phyloP scores from a whole-genome alignment of 202 grass and related monocot genomes.

The Saccharum hybrid region DNA sequence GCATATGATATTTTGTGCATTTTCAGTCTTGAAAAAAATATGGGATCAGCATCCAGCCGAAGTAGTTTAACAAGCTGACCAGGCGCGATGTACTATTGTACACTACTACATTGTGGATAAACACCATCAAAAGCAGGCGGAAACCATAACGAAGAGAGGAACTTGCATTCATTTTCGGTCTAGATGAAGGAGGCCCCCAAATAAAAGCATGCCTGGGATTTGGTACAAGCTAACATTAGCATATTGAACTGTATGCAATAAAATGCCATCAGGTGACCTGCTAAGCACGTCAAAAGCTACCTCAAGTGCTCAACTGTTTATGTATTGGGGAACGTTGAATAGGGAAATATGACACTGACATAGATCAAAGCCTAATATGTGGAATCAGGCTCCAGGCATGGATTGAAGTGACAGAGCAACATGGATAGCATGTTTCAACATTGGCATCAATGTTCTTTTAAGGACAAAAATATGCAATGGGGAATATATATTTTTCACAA shows the following conservation, averaged over 20 bases:
- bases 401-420: conserved; percentile 9
- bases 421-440: conserved; percentile 24
- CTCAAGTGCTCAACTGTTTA: neutral
- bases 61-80: conserved; percentile 30
- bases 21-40: conserved; percentile 15
- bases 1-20: conserved; percentile 19
- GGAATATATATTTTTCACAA: neutral
- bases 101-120: neutral
- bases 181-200: neutral
- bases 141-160: neutral
- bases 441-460: conserved; percentile 34
- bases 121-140: neutral
- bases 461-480: neutral
- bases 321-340: conserved; percentile 6
- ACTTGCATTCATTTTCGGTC: neutral
- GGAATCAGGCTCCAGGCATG: conserved; percentile 13
- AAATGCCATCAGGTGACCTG: neutral
- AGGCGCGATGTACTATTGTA: neutral
- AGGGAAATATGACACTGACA: conserved; percentile 13
- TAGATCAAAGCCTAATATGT: conserved; percentile 29
- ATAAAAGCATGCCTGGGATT: conserved; percentile 26
- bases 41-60: neutral
- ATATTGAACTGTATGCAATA: conserved; percentile 26
- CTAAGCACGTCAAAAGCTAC: conserved; percentile 34
- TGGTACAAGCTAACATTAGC: conserved; percentile 4